Evolutionary conservation across 73 alveolate genomes (phyloP).

Genomic region (Stentor coeruleus): DNA sequence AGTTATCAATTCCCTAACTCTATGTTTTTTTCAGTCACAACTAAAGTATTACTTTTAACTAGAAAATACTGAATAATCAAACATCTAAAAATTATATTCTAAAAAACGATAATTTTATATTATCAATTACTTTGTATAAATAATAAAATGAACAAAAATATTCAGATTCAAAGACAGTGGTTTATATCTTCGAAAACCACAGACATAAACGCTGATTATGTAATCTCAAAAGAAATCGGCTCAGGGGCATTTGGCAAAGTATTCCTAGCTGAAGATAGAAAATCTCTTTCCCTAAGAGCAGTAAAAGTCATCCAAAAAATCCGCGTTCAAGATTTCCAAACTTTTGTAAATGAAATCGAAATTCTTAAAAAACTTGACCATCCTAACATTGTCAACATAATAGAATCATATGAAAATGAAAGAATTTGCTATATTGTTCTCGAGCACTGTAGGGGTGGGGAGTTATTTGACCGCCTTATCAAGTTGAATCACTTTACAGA

Average conservation of each 20-base stretch:
- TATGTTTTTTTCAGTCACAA: too few species aligned
- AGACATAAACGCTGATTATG: not conserved
- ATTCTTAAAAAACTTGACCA: conserved; percentile 66
- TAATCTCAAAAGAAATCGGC: conserved; percentile 27
- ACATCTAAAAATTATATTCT: too few species aligned
- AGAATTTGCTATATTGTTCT: conserved; percentile 61
- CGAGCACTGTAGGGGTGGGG: conserved; percentile 75
- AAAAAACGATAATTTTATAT: too few species aligned
- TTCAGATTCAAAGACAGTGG: conserved; percentile 19
- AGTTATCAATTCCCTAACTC: too few species aligned
- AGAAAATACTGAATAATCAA: too few species aligned
- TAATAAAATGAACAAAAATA: too few species aligned
- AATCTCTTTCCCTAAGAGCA: conserved; percentile 24
- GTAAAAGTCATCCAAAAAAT: conserved; percentile 49
- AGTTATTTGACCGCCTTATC: conserved; percentile 41
- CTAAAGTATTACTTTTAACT: too few species aligned
- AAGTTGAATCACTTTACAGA: conserved; percentile 40
- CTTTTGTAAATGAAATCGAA: conserved; percentile 56
- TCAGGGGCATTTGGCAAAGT: conserved; percentile 25
- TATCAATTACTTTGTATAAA: too few species aligned
- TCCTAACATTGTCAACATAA: conserved; percentile 71
- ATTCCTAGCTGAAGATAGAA: not conserved
- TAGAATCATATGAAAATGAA: conserved; percentile 72
- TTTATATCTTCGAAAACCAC: not conserved
- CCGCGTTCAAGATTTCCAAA: conserved; percentile 41